Evolutionary conservation across 495 filamentous ascomycete species (phyloP), one percentile per base, ranked within the genome.

Genomic region (Aspergillus campestris): DNA sequence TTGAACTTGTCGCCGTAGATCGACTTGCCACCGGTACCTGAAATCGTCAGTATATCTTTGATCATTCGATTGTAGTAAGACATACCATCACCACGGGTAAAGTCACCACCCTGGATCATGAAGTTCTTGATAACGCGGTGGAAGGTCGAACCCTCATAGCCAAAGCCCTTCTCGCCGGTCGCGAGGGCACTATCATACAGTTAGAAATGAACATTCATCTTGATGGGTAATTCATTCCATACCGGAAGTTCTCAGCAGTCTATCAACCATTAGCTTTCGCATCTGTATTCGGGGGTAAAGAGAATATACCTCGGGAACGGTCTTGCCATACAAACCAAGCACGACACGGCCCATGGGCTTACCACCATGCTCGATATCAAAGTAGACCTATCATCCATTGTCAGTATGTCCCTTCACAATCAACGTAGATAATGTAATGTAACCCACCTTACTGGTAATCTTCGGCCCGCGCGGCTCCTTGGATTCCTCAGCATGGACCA

Each of bases 61-160:
- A 8, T 38, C 28, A n/a, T 18, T 18, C 0, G 9, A 4, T 13
- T 5, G 28, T 31, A 3, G 2, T 31, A 8, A 15, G n/a, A 56
- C 62, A 46, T 50, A 78, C 78, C 91, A 61, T 99, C 90, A 53
- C 82, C 82, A 50, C 82, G 87, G 66, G 94, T 99, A 73, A 99
- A 99, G 73, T 99, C 94, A 71, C 94, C 92, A 64, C 92, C 92
- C 73, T 98, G 92, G 65, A 96, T 95, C 92, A 98, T 98, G 75
- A 98, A 98, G 45, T 84, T 59, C 75, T 91, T 89, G 75, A 98
- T 98, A 59, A 98, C 94, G 70, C 92, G 87, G 80, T 98, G 92
- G 84, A 98, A 98, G 64, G 70, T 80, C 15, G 89, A 95, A 31
- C 88, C 90, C 67, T 96, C 81, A 65, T 96, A 98, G 45, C 92